Percentiles rank a stretch among this genome's conserved stretches.
These are phyloP conservation scores for Oxyria digyna DNA, from an alignment of 148 eudicot genomes.

Conservation along the genomic window DNA sequence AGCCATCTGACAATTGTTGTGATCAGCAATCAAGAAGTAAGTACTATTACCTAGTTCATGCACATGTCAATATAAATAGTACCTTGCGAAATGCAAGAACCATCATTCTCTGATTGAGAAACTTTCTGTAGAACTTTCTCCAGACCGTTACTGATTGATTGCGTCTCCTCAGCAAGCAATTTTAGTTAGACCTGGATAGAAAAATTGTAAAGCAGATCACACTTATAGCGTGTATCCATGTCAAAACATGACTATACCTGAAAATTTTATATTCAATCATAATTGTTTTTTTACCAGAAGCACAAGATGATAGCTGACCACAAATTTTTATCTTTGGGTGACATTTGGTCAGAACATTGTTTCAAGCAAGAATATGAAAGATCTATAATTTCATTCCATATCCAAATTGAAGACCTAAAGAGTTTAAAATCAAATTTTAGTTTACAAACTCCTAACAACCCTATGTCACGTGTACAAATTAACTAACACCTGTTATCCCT, in stretches of 20 bases:
- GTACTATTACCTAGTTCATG: neutral
- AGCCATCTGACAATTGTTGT: too few species aligned
- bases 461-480: too few species aligned
- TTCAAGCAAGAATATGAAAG: neutral
- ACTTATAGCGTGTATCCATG: constrained; percentile 4
- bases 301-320: too few species aligned
- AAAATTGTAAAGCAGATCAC: constrained; percentile 2
- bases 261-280: neutral
- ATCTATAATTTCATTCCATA: neutral
- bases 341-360: neutral
- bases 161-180: constrained; percentile 83
- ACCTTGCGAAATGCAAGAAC: constrained; percentile 59
- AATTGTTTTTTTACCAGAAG: too few species aligned
- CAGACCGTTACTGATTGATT: constrained; percentile 77
- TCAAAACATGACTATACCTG: neutral
- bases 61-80: neutral
- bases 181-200: constrained; percentile 61
- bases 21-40: too few species aligned
- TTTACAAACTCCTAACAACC: too few species aligned
- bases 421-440: neutral
- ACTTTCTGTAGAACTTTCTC: constrained; percentile 71
- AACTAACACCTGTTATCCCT: too few species aligned
- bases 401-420: neutral
- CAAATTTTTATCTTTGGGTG: neutral
- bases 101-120: constrained; percentile 64